These are phyloP conservation scores for Hypholoma fasciculare DNA, from an alignment of 768 basidiomycete genomes.

Conservation along the genomic window DNA sequence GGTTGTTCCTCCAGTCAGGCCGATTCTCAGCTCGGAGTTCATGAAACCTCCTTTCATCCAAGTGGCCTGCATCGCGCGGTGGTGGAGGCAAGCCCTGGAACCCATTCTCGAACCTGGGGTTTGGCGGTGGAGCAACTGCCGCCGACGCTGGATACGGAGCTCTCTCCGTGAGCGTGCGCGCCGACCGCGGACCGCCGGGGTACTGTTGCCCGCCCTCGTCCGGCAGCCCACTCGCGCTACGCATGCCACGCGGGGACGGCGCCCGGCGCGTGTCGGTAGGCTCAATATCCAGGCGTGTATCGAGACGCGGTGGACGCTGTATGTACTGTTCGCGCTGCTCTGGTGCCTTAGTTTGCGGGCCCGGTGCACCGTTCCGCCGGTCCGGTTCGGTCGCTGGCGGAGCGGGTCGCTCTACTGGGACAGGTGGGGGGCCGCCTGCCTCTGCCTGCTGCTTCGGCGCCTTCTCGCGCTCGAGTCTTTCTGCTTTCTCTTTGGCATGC, in stretches of 20 bases:
- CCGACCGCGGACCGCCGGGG: neutral
- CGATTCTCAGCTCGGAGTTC: neutral
- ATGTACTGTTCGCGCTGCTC: slow-evolving; percentile 9
- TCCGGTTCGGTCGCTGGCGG: no score
- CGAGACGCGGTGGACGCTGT: slow-evolving; percentile 14
- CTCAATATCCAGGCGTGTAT: slow-evolving; percentile 28
- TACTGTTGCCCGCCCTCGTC: neutral
- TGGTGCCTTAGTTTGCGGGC: neutral
- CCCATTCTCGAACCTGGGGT: slow-evolving; percentile 1
- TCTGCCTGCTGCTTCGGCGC: neutral
- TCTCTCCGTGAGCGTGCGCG: neutral
- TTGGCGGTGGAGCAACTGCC: neutral
- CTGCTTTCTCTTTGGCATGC: neutral
- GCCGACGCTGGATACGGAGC: slow-evolving; percentile 1
- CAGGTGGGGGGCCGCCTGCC: neutral
- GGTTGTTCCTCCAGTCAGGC: neutral
- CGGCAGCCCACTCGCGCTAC: neutral
- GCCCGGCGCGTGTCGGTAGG: slow-evolving; percentile 10
- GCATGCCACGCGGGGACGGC: neutral
- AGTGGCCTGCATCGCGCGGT: neutral
- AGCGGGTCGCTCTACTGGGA: no score
- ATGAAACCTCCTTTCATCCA: slow-evolving; percentile 4
- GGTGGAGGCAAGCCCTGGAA: neutral
- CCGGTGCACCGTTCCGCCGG: no score
- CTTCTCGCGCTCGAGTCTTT: neutral